Percentiles rank a stretch among this genome's conserved stretches.
Conservation (phyloP, 1,284 basidiomycete genomes). For the Ceratorhiza oryzae-sativae region DNA sequence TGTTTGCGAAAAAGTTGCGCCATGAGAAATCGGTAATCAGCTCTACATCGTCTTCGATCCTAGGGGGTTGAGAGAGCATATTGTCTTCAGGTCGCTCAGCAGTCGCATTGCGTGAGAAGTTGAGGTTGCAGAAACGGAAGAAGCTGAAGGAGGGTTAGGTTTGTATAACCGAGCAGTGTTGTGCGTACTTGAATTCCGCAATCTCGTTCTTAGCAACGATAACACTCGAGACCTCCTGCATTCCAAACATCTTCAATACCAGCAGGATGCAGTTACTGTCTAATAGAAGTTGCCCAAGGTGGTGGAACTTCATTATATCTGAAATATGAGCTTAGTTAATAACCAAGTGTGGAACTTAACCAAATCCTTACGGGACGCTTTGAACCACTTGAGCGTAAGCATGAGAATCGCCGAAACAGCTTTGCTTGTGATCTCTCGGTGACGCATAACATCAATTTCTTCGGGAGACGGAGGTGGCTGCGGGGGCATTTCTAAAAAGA, state of each 20-base stretch:
- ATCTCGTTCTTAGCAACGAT: conserved; percentile 90
- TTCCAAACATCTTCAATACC: conserved; percentile 97
- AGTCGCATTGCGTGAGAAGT: conserved; percentile 67
- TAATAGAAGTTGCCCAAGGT: conserved; percentile 91
- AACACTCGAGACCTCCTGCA: conserved; percentile 86
- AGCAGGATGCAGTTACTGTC: conserved; percentile 95
- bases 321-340: conserved; percentile 37
- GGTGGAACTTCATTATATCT: conserved; percentile 99
- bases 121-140: conserved; percentile 89
- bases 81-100: conserved; percentile 53
- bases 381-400: conserved; percentile 96
- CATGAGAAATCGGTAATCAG: conserved; percentile 94
- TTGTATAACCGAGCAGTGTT: conserved; percentile 19
- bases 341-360: neutral
- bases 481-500: conserved; percentile 62
- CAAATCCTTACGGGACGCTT: conserved; percentile 82
- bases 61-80: conserved; percentile 58
- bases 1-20: conserved; percentile 98
- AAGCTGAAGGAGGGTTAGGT: conserved; percentile 64
- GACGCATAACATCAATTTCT: conserved; percentile 92
- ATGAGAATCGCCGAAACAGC: conserved; percentile 95
- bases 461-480: conserved; percentile 84
- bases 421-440: conserved; percentile 97
- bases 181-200: conserved; percentile 79
- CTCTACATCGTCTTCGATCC: conserved; percentile 82